Evolutionary conservation across 164 flowering plant genomes (phyloP), one percentile per base, ranked within the genome.

Genomic region (Protea cynaroides): DNA sequence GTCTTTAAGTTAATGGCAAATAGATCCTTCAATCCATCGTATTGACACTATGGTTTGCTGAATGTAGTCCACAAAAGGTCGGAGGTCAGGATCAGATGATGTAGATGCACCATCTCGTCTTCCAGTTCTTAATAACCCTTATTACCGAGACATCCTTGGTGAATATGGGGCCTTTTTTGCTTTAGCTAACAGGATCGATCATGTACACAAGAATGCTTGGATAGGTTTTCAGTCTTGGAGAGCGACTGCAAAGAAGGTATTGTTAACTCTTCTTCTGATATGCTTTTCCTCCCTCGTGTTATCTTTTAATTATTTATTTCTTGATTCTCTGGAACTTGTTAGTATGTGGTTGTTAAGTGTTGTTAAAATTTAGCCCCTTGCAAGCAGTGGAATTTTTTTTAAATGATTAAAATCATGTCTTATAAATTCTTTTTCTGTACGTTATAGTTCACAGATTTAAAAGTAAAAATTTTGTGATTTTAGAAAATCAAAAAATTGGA

Each of bases 141-240:
- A 95, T 62, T 90, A 95, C 73, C 82, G 98, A 37, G 88, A 92
- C 58, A 66, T 66, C 23, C 86, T 95, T 68, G 90, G 93, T 71
- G 95, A 88, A 72, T 81, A 67, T 77, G 98, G 98, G 52, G 98
- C 97, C 64, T 88, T 86, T 62, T 95, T 95, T 75, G 83, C 97
- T 17, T 80, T 95, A 63, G 89, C 95, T 55, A 86, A 92, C 68
- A 79, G 90, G 66, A 72, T 92, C 62, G 99, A 95, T 66, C 92
- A 92, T 55, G 47, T 95, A 54, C 99, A 95, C 80, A 90, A 78
- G 77, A 92, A 88, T 85, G 83, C 99, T 65, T 95, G 99, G 99
- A 95, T 95, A 62, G 99, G 99, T 15, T 95, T 92, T 74, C 96
- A 89, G 61, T 92, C 94, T 22, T 95, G 98, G 99, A 88, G 97